Evolutionary conservation across 139 green algal genomes (phyloP).

Genomic region (Picochlorum sp.): DNA sequence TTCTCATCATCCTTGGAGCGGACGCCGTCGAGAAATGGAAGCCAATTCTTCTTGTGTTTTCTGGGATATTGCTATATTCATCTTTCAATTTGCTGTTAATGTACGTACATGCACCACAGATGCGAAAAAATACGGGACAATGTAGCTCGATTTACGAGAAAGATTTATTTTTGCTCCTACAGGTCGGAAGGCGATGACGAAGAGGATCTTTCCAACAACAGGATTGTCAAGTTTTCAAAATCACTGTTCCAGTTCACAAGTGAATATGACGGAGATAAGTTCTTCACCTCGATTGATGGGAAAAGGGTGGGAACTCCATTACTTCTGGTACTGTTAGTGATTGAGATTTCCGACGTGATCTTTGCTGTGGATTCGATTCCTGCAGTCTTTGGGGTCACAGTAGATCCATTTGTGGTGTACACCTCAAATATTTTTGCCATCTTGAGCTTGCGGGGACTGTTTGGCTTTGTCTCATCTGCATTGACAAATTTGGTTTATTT

Average conservation of each 20-base stretch:
- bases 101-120: background rate
- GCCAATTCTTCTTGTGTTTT: conserved; percentile 86
- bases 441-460: conserved; percentile 67
- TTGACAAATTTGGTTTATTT: conserved; percentile 47
- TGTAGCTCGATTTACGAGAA: background rate
- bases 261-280: conserved; percentile 82
- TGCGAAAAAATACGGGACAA: background rate
- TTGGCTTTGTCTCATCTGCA: conserved; percentile 48
- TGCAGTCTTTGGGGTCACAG: conserved; percentile 86
- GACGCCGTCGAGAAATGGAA: conserved; percentile 78
- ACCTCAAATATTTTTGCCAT: conserved; percentile 93
- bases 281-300: conserved; percentile 70
- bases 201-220: conserved; percentile 64
- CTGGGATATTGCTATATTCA: conserved; percentile 80
- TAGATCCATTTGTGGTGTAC: conserved; percentile 97
- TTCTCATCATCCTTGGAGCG: conserved; percentile 75
- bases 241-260: conserved; percentile 40
- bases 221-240: conserved; percentile 69
- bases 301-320: conserved; percentile 72
- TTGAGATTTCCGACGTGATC: conserved; percentile 90
- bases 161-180: background rate
- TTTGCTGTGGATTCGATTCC: conserved; percentile 95
- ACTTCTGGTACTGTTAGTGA: conserved; percentile 80
- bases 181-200: conserved; percentile 59
- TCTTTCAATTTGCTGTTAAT: conserved; percentile 55